Evolutionary conservation across 2,329 filamentous ascomycete genomes (phyloP).

Genomic region (Colletotrichum simmondsii): DNA sequence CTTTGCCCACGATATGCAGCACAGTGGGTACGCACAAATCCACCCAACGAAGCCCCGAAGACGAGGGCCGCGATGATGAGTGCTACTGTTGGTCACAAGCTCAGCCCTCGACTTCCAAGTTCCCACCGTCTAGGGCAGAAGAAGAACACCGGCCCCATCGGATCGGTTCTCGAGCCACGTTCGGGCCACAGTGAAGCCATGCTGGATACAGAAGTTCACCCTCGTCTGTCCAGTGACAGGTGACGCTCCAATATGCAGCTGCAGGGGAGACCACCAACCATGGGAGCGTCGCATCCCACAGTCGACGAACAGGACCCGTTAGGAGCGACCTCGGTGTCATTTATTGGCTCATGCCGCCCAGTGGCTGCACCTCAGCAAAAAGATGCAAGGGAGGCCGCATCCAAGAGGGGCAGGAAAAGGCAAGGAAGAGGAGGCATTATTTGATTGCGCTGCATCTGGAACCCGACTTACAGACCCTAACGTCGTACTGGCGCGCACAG

Average conservation of each 20-base stretch:
- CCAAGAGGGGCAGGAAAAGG: conserved; percentile 24
- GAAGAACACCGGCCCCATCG: conserved; percentile 19
- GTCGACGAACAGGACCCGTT: conserved; percentile 22
- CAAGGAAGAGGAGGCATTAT: conserved; percentile 29
- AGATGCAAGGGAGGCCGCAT: conserved; percentile 29
- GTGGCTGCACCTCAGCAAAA: conserved; percentile 29
- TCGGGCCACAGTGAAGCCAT: conserved; percentile 27
- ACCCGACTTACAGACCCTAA: conserved; percentile 7
- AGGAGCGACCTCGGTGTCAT: conserved; percentile 15
- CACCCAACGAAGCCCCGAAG: conserved; percentile 17
- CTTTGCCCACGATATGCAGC: conserved; percentile 11
- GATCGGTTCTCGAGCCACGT: conserved; percentile 29
- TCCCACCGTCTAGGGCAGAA: background rate
- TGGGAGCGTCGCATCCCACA: conserved; percentile 10
- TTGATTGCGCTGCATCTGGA: conserved; percentile 13
- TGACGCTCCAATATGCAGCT: conserved; percentile 27
- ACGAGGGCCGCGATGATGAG: background rate
- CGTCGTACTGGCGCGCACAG: conserved; percentile 8
- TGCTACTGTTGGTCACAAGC: conserved; percentile 26
- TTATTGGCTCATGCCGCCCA: conserved; percentile 25
- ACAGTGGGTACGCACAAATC: background rate
- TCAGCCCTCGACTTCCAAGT: background rate
- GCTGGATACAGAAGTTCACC: conserved; percentile 18
- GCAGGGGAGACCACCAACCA: conserved; percentile 29
- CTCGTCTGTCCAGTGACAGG: conserved; percentile 29